Base-by-base conservation (phyloP, 2,329 filamentous ascomycete species). In the Aspergillus puulaauensis region DNA sequence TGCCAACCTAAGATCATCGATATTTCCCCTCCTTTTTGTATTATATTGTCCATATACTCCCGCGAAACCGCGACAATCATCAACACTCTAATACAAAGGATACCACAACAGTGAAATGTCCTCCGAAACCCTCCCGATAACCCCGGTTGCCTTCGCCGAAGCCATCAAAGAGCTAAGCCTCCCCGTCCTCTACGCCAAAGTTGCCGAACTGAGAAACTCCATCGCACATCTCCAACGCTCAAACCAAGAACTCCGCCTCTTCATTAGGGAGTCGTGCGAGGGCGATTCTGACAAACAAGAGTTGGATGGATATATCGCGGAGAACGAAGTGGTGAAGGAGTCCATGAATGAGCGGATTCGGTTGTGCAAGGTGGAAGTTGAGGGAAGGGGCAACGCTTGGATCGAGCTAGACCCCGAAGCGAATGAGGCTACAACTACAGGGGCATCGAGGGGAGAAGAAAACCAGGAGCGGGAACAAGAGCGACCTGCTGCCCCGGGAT, bases 131-230 rank as follows among this genome's bases (percentile, higher is more conserved):
- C 65, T 66, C 15, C 81, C 82, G 31, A 85, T 85, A 60, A 72
- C 77, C 21, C 70, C 77, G n/a, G 66, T 70, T 33, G 78, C 76
- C 58, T 86, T 86, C 68, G 77, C 80, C 53, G 72, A 77, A 61
- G 86, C 85, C 19, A 80, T 88, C 63, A 73, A 79, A 66, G 79
- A 81, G 57, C 81, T 88, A 7, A 80, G 84, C 9, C 73, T 86
- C 62, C 79, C 82, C 59, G 78, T 82, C 19, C 75, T 88, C 27
- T 84, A 86, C 74, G 75, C 79, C 68, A 88, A 87, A 77, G 82
- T 81, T 56, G 78, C 80, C 57, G 86, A 88, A 66, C 77, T 88
- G 9, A 76, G 75, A 44, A 88, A 87, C 74, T 83, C 79, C 57
- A 83, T 87, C 65, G 69, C 75, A 2, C 85, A 88, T 64, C 80